These are phyloP conservation scores for Oxytropis ochrocephala DNA, from an alignment of 306 rosid genomes.

Conservation along the genomic window DNA sequence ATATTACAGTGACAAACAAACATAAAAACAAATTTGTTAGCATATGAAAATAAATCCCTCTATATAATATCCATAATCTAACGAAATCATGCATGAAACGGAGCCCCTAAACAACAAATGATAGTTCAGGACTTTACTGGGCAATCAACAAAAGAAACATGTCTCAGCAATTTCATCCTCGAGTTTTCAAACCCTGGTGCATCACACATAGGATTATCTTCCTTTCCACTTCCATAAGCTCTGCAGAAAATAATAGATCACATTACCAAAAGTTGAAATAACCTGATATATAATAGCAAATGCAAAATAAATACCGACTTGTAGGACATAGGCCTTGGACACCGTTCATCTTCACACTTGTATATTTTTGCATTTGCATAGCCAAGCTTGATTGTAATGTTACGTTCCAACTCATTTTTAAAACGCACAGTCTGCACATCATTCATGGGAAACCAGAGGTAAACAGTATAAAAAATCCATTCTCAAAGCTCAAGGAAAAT, in stretches of 20 bases:
- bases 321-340: constrained; percentile 92
- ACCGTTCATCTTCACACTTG: constrained; percentile 86
- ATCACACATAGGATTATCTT: constrained; percentile 82
- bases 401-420: constrained; percentile 92
- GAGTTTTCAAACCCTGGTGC: constrained; percentile 78
- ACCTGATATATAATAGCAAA: not conserved
- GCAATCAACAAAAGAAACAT: constrained; percentile 95
- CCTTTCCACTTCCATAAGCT: constrained; percentile 99
- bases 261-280: constrained; percentile 11
- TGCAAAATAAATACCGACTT: constrained; percentile 49
- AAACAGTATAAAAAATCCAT: not conserved
- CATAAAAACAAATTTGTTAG: not conserved
- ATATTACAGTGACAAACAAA: not conserved
- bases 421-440: constrained; percentile 81
- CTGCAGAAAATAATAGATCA: constrained; percentile 25
- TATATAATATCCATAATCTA: not conserved
- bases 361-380: constrained; percentile 94
- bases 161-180: constrained; percentile 86
- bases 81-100: not conserved
- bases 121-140: constrained; percentile 38
- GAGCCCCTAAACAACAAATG: not conserved
- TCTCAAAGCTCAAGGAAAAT: not conserved
- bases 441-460: not conserved
- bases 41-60: not conserved
- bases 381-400: constrained; percentile 95